phyloP scores from a whole-genome alignment of 129 eudicot genomes.

The Tanacetum coccineum region DNA sequence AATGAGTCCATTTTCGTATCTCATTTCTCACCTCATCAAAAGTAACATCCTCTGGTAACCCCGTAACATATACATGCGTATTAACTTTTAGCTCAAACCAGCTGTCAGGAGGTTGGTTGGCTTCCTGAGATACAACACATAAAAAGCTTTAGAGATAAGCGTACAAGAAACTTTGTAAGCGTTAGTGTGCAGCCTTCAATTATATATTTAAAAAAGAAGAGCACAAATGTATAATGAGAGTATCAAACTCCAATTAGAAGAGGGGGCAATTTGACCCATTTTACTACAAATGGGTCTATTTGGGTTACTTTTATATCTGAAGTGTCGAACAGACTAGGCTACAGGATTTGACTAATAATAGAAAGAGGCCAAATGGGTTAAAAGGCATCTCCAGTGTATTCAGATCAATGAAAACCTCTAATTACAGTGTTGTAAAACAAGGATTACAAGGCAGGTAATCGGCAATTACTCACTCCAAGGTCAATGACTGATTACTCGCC shows the following conservation, averaged over 20 bases:
- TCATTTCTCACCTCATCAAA: slow-evolving; percentile 93
- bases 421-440: neutral
- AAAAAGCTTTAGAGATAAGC: neutral
- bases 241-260: neutral
- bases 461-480: too few species aligned
- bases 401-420: slow-evolving; percentile 5
- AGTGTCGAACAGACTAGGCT: neutral
- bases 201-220: neutral
- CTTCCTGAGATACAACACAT: slow-evolving; percentile 51
- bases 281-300: neutral
- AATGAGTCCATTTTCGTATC: slow-evolving; percentile 18
- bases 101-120: slow-evolving; percentile 94
- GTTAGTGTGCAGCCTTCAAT: neutral
- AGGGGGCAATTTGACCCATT: neutral
- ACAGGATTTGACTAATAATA: neutral
- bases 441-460: too few species aligned
- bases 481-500: too few species aligned
- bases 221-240: neutral
- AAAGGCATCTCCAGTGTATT: slow-evolving; percentile 3
- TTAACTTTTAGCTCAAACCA: slow-evolving; percentile 96
- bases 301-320: neutral
- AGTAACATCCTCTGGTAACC: slow-evolving; percentile 96
- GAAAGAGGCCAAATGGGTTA: neutral
- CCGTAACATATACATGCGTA: slow-evolving; percentile 90
- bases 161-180: neutral